Evolutionary conservation across 345 rosid genomes (phyloP), one percentile per base, ranked within the genome.

Genomic region (Anastatica hierochuntica): DNA sequence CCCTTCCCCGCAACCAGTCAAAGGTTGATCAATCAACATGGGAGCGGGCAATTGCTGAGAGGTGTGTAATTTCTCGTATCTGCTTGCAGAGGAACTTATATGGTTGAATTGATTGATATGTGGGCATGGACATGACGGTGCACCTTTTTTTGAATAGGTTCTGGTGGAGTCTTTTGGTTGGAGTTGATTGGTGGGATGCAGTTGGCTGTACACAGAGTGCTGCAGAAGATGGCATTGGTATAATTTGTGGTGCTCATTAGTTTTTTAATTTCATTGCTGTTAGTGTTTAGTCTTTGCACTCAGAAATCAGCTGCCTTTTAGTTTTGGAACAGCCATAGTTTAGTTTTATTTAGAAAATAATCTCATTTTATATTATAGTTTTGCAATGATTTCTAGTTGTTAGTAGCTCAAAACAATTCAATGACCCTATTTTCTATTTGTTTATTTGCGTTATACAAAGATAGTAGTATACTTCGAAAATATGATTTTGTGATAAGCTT

Each of bases 101-200:
- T 29, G 19, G 34, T 31, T 34, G 40, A 39, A 8, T 26, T n/a
- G n/a, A n/a, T n/a, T n/a, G n/a, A n/a, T n/a, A n/a, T n/a, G n/a
- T n/a, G n/a, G n/a, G n/a, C n/a, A 38, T 45, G 14, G 37, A 55
- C 39, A 7, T 21, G 40, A 34, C 6, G 12, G 34, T 34, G 53
- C 58, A n/a, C 29, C 23, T 48, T 47, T 67, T 11, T n/a, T 35
- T 31, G 53, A 66, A 72, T 72, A 92, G 99, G 83, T 92, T 92
- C 77, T 92, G 99, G 99, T 92, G 99, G 99, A 85, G 97, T 71
- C 99, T 92, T 73, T 76, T 92, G 86, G 97, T 92, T 48, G 96
- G 96, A 46, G 99, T 92, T 72, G 99, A 88, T 76, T 92, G 99
- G 99, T 92, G 99, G 99, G 99, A 92, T 64, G 99, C 95, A 56